Evolutionary conservation across 805 yeast species (phyloP).

Genomic region (Lipomyces kockii): DNA sequence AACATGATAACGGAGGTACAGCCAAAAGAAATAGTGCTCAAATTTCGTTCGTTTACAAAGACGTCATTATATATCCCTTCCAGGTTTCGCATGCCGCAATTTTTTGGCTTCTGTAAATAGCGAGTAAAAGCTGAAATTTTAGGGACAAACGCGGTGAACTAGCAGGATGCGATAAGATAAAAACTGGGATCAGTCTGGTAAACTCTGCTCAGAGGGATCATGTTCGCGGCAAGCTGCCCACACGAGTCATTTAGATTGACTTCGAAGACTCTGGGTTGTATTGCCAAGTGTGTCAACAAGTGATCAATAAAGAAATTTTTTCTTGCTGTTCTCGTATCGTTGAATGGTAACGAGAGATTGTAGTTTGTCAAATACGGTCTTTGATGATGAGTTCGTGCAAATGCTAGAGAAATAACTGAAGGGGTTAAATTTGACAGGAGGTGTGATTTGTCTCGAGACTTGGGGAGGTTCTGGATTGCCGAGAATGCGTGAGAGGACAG

Average conservation of each 20-base stretch:
- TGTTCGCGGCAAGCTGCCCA: too few species aligned
- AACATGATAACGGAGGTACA: too few species aligned
- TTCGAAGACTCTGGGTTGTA: too few species aligned
- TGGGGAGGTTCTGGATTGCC: constrained; percentile 2
- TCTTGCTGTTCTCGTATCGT: too few species aligned
- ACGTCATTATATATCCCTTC: constrained; percentile 2
- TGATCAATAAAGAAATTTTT: too few species aligned
- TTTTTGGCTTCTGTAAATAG: neutral
- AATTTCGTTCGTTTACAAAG: constrained; percentile 1
- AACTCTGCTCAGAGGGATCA: too few species aligned
- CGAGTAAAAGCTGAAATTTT: neutral
- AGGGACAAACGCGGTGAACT: constrained; percentile 5
- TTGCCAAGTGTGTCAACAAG: too few species aligned
- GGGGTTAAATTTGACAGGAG: neutral
- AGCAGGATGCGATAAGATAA: neutral
- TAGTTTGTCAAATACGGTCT: too few species aligned
- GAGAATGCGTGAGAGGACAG: neutral
- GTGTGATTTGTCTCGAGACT: neutral
- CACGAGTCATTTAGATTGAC: too few species aligned
- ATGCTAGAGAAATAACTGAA: neutral
- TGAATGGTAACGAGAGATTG: too few species aligned
- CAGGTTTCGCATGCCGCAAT: constrained; percentile 7
- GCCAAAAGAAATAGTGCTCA: too few species aligned
- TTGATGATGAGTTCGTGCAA: neutral
- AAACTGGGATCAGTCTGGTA: too few species aligned